Evolutionary conservation across 1,284 basidiomycete species (phyloP).

Genomic region (Heterobasidion irregulare): DNA sequence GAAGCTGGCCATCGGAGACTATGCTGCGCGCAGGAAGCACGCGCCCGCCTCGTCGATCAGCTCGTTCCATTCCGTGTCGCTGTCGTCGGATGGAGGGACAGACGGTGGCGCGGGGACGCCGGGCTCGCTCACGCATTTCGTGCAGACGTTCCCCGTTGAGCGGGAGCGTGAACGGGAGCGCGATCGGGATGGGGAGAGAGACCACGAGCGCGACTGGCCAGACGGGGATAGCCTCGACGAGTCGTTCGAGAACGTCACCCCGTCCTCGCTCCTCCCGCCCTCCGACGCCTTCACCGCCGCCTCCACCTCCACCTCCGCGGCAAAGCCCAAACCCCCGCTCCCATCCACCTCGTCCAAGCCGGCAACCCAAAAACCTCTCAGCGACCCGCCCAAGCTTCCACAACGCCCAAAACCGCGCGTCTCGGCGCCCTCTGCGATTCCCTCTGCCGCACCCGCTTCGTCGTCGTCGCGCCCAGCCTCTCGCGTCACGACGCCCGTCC

Average conservation of each 20-base stretch:
- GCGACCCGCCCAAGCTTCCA: constrained; percentile 38
- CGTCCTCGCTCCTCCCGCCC: constrained; percentile 13
- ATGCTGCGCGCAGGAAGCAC: constrained; percentile 32
- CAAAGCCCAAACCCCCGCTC: constrained; percentile 6
- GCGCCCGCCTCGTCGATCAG: constrained; percentile 63
- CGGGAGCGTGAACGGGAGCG: constrained; percentile 8
- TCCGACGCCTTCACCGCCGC: constrained; percentile 3
- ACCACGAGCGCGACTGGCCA: constrained; percentile 21
- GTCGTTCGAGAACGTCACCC: constrained; percentile 63
- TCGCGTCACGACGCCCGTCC: constrained; percentile 10
- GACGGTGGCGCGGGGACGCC: constrained; percentile 30
- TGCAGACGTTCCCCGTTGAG: constrained; percentile 38
- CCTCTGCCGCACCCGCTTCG: constrained; percentile 12
- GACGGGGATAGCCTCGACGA: constrained; percentile 56
- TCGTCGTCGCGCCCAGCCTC: constrained; percentile 13
- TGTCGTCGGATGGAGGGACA: constrained; percentile 57
- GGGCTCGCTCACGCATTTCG: constrained; percentile 31
- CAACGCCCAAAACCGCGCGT: constrained; percentile 30
- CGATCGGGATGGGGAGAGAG: constrained; percentile 24
- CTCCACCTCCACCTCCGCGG: neutral
- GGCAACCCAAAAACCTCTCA: constrained; percentile 17
- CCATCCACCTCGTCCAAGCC: constrained; percentile 6
- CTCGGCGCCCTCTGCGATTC: neutral
- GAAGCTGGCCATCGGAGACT: constrained; percentile 21
- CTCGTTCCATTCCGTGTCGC: constrained; percentile 73